A percentile compares a stretch with the other conserved stretches of the same genome.
These are phyloP conservation scores for Cairneyella variabilis DNA, from an alignment of 495 filamentous ascomycete species.

Conservation along the genomic window DNA sequence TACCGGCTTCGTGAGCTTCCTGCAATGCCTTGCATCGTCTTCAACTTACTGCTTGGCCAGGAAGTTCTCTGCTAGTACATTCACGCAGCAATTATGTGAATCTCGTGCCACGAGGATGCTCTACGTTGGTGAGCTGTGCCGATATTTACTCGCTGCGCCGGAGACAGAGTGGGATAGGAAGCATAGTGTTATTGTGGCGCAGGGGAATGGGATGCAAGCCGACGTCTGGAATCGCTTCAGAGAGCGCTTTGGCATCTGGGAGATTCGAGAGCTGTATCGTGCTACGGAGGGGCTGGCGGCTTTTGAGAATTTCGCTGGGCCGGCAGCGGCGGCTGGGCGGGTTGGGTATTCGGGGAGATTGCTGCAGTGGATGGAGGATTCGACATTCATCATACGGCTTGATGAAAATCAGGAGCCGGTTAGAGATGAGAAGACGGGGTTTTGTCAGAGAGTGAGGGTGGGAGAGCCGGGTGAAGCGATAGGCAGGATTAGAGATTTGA, in stretches of 20 bases:
- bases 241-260: slow-evolving; percentile 7
- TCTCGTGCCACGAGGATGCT: slow-evolving; percentile 25
- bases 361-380: not conserved
- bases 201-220: not conserved
- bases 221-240: slow-evolving; percentile 6
- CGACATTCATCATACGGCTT: not conserved
- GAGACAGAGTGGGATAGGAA: not conserved
- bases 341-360: not conserved
- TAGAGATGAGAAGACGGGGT: slow-evolving; percentile 9
- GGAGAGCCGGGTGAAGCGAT: slow-evolving; percentile 9
- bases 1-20: slow-evolving; percentile 19
- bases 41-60: slow-evolving; percentile 38
- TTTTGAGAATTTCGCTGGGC: slow-evolving; percentile 4
- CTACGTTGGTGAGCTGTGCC: slow-evolving; percentile 31
- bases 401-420: not conserved
- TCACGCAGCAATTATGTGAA: slow-evolving; percentile 26
- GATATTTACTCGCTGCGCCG: slow-evolving; percentile 14
- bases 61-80: slow-evolving; percentile 17
- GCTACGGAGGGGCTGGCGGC: slow-evolving; percentile 1
- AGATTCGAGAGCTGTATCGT: slow-evolving; percentile 3
- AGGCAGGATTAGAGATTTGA: not conserved
- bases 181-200: slow-evolving; percentile 1
- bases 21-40: slow-evolving; percentile 35
- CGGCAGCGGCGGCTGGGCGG: not conserved
- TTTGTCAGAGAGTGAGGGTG: not conserved